Evolutionary conservation across 1,284 basidiomycete species (phyloP).

Genomic region (Polyporus tsugae): DNA sequence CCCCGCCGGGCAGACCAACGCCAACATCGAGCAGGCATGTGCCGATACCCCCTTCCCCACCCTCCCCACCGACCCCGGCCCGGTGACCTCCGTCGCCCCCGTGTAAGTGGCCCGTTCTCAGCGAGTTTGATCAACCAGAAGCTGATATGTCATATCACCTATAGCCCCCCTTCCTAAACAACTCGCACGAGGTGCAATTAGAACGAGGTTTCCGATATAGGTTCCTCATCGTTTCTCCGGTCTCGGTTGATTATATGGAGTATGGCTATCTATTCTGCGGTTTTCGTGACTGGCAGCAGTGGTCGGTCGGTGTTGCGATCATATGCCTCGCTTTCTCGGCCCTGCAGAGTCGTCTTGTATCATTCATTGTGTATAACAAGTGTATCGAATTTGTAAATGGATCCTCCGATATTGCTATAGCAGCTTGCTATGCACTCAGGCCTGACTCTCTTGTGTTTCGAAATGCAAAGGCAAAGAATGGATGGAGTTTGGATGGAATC

Average conservation of each 20-base stretch:
- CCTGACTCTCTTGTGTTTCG: background rate
- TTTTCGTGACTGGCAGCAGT: background rate
- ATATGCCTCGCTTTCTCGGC: background rate
- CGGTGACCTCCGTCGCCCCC: slow-evolving; percentile 40
- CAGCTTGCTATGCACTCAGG: background rate
- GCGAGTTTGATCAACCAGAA: background rate
- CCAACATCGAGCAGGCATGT: slow-evolving; percentile 39
- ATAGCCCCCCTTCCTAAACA: slow-evolving; percentile 31
- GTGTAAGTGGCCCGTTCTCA: slow-evolving; percentile 35
- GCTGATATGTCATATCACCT: background rate
- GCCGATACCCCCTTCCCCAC: slow-evolving; percentile 39
- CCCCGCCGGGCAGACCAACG: slow-evolving; percentile 37
- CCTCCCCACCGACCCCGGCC: slow-evolving; percentile 43
- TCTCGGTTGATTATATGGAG: background rate
- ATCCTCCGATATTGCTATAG: background rate
- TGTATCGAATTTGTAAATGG: slow-evolving; percentile 1
- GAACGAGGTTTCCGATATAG: background rate
- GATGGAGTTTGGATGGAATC: too few species aligned
- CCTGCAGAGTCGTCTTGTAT: slow-evolving; percentile 3
- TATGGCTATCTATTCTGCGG: slow-evolving; percentile 13
- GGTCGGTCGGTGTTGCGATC: background rate
- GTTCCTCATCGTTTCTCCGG: background rate
- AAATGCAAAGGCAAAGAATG: too few species aligned
- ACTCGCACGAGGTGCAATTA: slow-evolving; percentile 4
- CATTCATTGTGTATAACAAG: background rate